These are phyloP conservation scores for Aspergillus ustus DNA, from an alignment of 2,329 filamentous ascomycete species.

Conservation along the genomic window DNA sequence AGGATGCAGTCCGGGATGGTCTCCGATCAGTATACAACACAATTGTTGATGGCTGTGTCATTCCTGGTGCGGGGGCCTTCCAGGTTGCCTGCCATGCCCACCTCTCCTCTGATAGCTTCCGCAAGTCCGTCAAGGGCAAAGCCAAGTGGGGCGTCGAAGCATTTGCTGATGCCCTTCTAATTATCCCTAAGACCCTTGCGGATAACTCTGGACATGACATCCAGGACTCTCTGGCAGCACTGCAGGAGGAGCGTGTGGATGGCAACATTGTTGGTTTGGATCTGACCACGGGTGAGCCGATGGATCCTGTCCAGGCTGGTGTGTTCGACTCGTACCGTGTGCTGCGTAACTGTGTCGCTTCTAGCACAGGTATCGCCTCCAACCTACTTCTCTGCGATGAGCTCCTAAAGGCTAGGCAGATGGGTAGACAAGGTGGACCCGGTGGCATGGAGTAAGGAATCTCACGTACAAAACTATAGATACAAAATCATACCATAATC, in stretches of 20 bases:
- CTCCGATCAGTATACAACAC: constrained; percentile 98
- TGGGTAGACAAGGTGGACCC: constrained; percentile 61
- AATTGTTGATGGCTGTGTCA: constrained; percentile 96
- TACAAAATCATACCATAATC: constrained; percentile 11
- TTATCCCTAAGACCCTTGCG: constrained; percentile 97
- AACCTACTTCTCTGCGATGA: constrained; percentile 96
- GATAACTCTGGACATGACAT: constrained; percentile 96
- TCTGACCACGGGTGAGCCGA: constrained; percentile 83
- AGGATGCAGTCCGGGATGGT: constrained; percentile 93
- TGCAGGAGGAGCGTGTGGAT: constrained; percentile 84
- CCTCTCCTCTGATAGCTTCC: constrained; percentile 83
- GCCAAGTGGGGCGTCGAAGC: constrained; percentile 94
- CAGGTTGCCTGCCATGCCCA: constrained; percentile 90
- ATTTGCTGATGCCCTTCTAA: constrained; percentile 89
- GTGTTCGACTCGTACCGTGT: constrained; percentile 97
- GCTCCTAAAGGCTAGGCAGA: constrained; percentile 95
- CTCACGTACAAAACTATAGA: constrained; percentile 29
- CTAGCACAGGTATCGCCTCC: constrained; percentile 90
- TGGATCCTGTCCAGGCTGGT: constrained; percentile 91
- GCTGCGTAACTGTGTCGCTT: constrained; percentile 88
- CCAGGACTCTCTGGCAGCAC: constrained; percentile 84
- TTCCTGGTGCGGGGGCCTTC: constrained; percentile 93
- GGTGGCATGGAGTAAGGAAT: constrained; percentile 48
- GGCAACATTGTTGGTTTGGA: constrained; percentile 87
- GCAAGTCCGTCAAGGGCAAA: constrained; percentile 94